Evolutionary conservation across 2,329 filamentous ascomycete species (phyloP), one percentile per base, ranked within the genome.

Genomic region (Epichloe gansuensis): DNA sequence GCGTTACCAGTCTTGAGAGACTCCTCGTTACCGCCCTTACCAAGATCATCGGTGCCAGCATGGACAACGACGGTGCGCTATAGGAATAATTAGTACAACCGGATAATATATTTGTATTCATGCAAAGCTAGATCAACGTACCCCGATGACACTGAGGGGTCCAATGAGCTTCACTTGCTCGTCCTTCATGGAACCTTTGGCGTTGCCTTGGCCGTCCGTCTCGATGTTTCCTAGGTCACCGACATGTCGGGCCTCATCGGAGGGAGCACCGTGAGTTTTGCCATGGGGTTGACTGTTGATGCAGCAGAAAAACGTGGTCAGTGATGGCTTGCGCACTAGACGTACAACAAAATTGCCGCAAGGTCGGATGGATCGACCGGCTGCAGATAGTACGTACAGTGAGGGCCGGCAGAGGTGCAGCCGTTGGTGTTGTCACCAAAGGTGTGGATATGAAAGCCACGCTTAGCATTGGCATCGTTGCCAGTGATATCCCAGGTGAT

Each of bases 391-490:
- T 15, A 75, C 88, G 70, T 77, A 95, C 90, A 98, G 80, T 98
- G 93, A 73, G 93, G 91, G 52, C 93, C 93, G 61, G 93, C 93
- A 61, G 88, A 95, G 61, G 91, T 97, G 87, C 93, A 98, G 72
- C 93, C 93, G 76, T 98, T 98, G 80, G 93, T 97, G 82, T 97
- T 97, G 82, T 97, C 93, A 71, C 93, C 93, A 68, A 95, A 98
- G 72, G 93, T 88, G 80, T 98, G 93, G 68, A 98, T 85, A 81
- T 98, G 93, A 81, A 97, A 90, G 73, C 89, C 93, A 75, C 93
- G 91, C 83, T 95, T 82, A 68, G 93, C 91, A 72, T 95, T 95
- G 75, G 91, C 67, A 69, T 97, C 91, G 75, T 96, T 79, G 75
- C 93, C 91, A 57, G 81, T 79, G 74, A 98, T 90, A 75, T 96